Conservation (phyloP, 805 yeast species). For the Ogataea methanolica region DNA sequence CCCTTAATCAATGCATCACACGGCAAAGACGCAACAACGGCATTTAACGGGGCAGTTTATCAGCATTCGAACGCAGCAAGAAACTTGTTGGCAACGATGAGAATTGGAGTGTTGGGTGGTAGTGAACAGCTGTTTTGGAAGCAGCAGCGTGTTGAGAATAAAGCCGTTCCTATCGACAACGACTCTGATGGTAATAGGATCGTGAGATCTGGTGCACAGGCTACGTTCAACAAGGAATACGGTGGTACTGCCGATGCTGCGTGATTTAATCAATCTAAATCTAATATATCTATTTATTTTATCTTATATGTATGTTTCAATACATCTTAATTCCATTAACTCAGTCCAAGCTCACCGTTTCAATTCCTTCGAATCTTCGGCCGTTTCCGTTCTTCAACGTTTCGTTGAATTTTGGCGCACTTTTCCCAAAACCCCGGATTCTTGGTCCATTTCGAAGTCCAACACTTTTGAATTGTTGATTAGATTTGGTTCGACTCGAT, state of each 20-base stretch:
- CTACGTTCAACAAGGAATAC: conserved; percentile 36
- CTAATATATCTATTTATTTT: not conserved
- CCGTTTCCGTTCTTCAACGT: too few species aligned
- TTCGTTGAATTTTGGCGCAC: too few species aligned
- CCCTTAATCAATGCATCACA: conserved; percentile 74
- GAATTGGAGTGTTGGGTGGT: conserved; percentile 84
- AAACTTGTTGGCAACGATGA: conserved; percentile 86
- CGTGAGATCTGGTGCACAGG: conserved; percentile 59
- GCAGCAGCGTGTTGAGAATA: conserved; percentile 62
- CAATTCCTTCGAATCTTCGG: too few species aligned
- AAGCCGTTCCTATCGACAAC: conserved; percentile 50
- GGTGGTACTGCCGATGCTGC: conserved; percentile 61
- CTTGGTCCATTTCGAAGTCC: too few species aligned
- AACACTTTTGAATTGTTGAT: too few species aligned
- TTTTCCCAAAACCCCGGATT: too few species aligned
- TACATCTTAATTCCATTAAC: too few species aligned
- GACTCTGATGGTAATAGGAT: conserved; percentile 53
- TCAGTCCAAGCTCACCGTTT: too few species aligned
- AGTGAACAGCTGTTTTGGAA: conserved; percentile 82
- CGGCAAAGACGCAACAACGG: conserved; percentile 92
- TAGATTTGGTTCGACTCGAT: too few species aligned
- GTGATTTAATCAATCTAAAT: conserved; percentile 15
- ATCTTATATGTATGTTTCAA: not conserved
- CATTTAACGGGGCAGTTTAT: conserved; percentile 93
- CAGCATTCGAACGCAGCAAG: conserved; percentile 91